Evolutionary conservation across 192 early-diverging fungal species (phyloP).

Genomic region (Gonapodya prolifera): DNA sequence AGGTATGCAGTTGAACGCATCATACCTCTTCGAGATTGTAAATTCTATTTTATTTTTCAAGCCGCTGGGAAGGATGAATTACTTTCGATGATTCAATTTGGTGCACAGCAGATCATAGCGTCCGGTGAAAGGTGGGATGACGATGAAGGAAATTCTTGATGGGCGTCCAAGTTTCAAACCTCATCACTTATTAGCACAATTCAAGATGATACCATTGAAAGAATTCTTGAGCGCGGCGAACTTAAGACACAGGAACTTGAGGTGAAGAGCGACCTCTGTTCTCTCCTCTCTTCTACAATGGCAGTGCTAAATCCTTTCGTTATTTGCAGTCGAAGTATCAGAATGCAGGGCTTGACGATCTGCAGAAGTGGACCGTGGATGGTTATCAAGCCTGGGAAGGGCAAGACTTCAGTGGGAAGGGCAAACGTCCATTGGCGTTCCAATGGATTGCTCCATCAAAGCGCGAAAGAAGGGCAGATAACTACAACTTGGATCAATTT

Average conservation of each 20-base stretch:
- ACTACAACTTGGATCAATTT: slow-evolving; percentile 85
- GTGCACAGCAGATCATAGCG: slow-evolving; percentile 75
- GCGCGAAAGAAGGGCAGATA: slow-evolving; percentile 76
- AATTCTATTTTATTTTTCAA: background rate
- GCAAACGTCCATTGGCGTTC: slow-evolving; percentile 27
- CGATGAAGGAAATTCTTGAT: no score
- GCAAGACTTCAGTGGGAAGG: slow-evolving; percentile 66
- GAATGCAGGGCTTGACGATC: slow-evolving; percentile 80
- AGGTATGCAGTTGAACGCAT: slow-evolving; percentile 16
- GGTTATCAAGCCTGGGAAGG: slow-evolving; percentile 78
- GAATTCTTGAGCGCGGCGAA: slow-evolving; percentile 65
- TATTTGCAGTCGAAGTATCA: slow-evolving; percentile 81
- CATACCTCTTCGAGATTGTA: slow-evolving; percentile 2
- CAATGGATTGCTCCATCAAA: slow-evolving; percentile 91
- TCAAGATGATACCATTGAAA: slow-evolving; percentile 74
- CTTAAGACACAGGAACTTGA: slow-evolving; percentile 81
- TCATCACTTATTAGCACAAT: slow-evolving; percentile 42
- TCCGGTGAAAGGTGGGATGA: slow-evolving; percentile 28
- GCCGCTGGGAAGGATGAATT: slow-evolving; percentile 69
- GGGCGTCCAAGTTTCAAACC: no score
- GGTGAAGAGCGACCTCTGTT: no score
- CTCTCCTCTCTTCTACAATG: no score
- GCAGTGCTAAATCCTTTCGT: no score
- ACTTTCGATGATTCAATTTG: slow-evolving; percentile 93
- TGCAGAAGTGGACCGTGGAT: slow-evolving; percentile 69